These are phyloP conservation scores for Rhodofomes roseus DNA, from an alignment of 1,284 basidiomycete species.

Conservation along the genomic window DNA sequence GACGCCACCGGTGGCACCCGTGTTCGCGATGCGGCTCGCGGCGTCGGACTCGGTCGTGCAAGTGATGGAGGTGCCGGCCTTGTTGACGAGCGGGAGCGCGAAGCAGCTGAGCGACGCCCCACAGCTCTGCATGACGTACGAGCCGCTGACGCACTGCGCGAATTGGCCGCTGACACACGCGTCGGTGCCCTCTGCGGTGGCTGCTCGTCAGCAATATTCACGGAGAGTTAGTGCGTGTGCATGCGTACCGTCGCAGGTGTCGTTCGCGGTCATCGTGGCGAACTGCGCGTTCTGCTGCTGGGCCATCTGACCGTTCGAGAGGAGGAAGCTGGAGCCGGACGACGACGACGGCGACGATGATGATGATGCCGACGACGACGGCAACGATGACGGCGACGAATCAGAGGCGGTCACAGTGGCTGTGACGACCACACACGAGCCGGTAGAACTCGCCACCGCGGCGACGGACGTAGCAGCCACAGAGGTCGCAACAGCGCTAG, in stretches of 20 bases:
- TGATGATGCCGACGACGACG: no score
- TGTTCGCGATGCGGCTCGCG: conserved; percentile 35
- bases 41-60: conserved; percentile 45
- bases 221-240: not conserved
- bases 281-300: conserved; percentile 51
- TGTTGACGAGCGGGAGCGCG: conserved; percentile 51
- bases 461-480: not conserved
- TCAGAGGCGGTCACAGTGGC: conserved; percentile 8
- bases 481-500: conserved; percentile 1
- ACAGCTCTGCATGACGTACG: conserved; percentile 38
- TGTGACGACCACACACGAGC: not conserved
- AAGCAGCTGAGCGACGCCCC: conserved; percentile 38
- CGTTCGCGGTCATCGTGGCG: conserved; percentile 34
- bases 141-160: conserved; percentile 34
- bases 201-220: no score
- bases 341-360: no score
- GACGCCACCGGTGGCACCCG: conserved; percentile 45
- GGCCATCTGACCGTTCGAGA: conserved; percentile 45
- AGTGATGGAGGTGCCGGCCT: conserved; percentile 42
- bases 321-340: conserved; percentile 26
- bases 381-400: conserved; percentile 16
- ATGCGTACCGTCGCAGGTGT: conserved; percentile 34
- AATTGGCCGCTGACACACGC: conserved; percentile 42
- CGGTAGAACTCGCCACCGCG: not conserved
- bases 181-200: conserved; percentile 33